phyloP scores from a whole-genome alignment of 306 rosid species.

The Rosa multiflora region DNA sequence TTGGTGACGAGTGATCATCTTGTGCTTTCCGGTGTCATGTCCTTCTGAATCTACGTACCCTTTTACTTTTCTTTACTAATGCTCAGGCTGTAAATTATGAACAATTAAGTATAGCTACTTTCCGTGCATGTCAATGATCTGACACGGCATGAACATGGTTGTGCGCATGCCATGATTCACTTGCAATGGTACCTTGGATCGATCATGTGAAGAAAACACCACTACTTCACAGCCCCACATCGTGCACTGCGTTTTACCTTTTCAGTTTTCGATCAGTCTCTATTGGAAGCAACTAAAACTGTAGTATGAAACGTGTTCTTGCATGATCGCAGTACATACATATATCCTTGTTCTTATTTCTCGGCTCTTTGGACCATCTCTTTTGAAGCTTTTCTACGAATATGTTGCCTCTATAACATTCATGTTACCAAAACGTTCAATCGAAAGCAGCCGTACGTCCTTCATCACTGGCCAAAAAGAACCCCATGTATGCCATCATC shows the following conservation, averaged over 20 bases:
- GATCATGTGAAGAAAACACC: slow-evolving; percentile 3
- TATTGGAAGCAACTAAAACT: not conserved
- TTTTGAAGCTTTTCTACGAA: not conserved
- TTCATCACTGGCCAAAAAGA: not conserved
- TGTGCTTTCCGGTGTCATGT: not conserved
- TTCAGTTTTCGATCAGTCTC: not conserved
- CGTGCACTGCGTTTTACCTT: not conserved
- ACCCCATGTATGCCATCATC: not conserved
- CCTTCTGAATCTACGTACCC: not conserved
- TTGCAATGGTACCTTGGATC: not conserved
- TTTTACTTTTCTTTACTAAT: not conserved
- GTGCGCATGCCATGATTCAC: slow-evolving; percentile 5
- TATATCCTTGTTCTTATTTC: not conserved
- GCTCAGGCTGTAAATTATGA: not conserved
- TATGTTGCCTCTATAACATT: not conserved
- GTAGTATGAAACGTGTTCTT: not conserved
- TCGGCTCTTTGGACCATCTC: not conserved
- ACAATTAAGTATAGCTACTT: not conserved
- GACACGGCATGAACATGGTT: not conserved
- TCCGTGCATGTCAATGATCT: slow-evolving; percentile 5
- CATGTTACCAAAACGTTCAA: not conserved
- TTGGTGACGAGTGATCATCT: not conserved
- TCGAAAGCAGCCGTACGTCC: not conserved
- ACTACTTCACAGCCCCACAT: not conserved
- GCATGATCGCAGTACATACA: not conserved